Evolutionary conservation across 768 basidiomycete species (phyloP).

Genomic region (Aureoboletus auriporus): DNA sequence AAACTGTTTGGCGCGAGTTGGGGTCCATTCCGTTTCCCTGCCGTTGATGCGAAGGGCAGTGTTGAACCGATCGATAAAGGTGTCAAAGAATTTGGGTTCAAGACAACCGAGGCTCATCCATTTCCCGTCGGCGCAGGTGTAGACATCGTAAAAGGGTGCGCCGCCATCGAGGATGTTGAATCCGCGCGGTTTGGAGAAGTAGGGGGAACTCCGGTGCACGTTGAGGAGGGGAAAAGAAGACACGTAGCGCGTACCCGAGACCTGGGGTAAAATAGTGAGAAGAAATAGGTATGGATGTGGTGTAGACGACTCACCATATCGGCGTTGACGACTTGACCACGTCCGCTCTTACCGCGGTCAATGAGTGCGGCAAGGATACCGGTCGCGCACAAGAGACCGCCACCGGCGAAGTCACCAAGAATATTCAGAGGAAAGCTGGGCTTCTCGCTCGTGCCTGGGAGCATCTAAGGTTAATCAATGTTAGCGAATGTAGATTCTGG

Average conservation of each 20-base stretch:
- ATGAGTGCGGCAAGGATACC: conserved; percentile 75
- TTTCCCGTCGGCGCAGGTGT: conserved; percentile 65
- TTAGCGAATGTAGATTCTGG: background rate
- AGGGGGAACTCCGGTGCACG: conserved; percentile 25
- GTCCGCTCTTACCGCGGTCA: conserved; percentile 59
- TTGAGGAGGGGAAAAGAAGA: conserved; percentile 66
- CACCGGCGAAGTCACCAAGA: conserved; percentile 81
- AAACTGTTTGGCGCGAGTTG: conserved; percentile 41
- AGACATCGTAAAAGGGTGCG: conserved; percentile 73
- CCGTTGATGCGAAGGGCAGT: conserved; percentile 42
- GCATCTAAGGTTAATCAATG: conserved; percentile 41
- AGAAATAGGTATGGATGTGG: background rate
- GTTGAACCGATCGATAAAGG: conserved; percentile 55
- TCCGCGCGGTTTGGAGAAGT: conserved; percentile 46
- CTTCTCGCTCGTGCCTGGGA: conserved; percentile 59
- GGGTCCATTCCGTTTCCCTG: conserved; percentile 51
- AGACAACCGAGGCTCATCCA: conserved; percentile 78
- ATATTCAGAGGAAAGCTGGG: conserved; percentile 74
- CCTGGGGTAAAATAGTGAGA: conserved; percentile 39
- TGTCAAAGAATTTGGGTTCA: conserved; percentile 67
- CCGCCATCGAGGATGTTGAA: conserved; percentile 69
- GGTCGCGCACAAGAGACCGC: conserved; percentile 65
- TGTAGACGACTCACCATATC: conserved; percentile 57
- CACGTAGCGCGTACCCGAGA: conserved; percentile 77
- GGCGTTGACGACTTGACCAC: conserved; percentile 68